These are phyloP conservation scores for Blakeslea trispora DNA, from an alignment of 371 early-diverging fungal species.

Conservation along the genomic window DNA sequence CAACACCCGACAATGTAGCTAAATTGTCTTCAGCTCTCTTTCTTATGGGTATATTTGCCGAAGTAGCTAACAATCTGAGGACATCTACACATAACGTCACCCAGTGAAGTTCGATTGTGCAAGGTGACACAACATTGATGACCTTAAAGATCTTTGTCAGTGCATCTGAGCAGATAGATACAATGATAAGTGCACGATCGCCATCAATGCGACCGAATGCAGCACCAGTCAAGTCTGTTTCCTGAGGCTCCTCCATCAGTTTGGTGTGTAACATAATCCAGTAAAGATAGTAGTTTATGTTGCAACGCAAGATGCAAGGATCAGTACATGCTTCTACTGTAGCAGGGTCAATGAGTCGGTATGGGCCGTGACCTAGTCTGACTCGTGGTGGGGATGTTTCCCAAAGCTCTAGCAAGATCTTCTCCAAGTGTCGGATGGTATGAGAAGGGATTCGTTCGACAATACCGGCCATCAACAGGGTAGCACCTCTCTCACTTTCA, in stretches of 20 bases:
- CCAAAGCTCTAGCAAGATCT: conserved; percentile 30
- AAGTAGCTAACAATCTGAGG: conserved; percentile 10
- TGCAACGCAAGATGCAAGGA: conserved; percentile 25
- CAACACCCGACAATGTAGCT: neutral
- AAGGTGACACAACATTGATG: conserved; percentile 23
- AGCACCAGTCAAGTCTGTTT: conserved; percentile 22
- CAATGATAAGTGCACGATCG: conserved; percentile 34
- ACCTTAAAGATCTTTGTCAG: conserved; percentile 24
- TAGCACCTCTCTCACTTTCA: conserved; percentile 8
- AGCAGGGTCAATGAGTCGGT: conserved; percentile 18
- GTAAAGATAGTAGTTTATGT: conserved; percentile 25
- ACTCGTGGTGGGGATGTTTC: conserved; percentile 15
- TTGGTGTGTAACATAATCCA: conserved; percentile 34
- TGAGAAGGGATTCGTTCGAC: conserved; percentile 21
- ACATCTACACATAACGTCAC: conserved; percentile 30
- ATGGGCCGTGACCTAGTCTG: conserved; percentile 22
- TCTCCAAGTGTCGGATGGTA: conserved; percentile 26
- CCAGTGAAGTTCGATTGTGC: conserved; percentile 38
- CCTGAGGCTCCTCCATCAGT: conserved; percentile 27
- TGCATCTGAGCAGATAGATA: conserved; percentile 40
- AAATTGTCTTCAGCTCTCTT: conserved; percentile 23
- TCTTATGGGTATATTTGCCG: conserved; percentile 19
- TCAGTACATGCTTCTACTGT: conserved; percentile 12
- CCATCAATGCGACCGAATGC: conserved; percentile 26
- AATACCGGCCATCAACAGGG: conserved; percentile 25